Evolutionary conservation across 169 alveolate species (phyloP).

Genomic region (Eimeria praecox): DNA sequence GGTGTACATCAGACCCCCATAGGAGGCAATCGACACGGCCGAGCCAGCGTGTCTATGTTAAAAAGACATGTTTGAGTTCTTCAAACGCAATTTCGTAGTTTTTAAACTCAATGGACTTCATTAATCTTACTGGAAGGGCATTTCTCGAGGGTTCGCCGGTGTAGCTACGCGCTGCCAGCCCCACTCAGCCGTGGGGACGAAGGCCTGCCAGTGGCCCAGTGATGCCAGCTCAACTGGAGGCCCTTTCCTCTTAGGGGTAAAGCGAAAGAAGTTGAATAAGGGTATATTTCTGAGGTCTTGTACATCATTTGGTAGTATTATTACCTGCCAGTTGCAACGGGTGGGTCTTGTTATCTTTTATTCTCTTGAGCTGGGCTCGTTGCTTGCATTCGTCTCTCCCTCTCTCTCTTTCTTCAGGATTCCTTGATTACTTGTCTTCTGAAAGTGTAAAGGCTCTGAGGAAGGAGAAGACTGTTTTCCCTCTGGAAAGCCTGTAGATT

Average conservation of each 20-base stretch:
- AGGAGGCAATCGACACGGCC: neutral
- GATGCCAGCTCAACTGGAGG: neutral
- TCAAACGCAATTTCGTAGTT: neutral
- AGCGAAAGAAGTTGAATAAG: neutral
- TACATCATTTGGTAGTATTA: neutral
- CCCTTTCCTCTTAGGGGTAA: neutral
- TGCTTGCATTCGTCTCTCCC: neutral
- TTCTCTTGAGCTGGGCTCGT: neutral
- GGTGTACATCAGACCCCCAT: no score
- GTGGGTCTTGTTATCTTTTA: neutral
- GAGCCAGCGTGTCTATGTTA: neutral
- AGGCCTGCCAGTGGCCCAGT: constrained; percentile 18
- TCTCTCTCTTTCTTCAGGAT: no score
- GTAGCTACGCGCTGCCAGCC: neutral
- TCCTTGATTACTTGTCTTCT: neutral
- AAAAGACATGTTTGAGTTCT: neutral
- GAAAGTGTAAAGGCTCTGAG: neutral
- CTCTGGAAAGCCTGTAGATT: neutral
- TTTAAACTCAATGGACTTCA: neutral
- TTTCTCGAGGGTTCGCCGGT: neutral
- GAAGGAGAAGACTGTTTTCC: neutral
- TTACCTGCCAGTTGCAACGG: neutral
- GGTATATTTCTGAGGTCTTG: neutral
- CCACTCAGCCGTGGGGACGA: constrained; percentile 33
- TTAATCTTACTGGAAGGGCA: neutral